A percentile compares a stretch with the other conserved stretches of the same genome.
phyloP scores from a whole-genome alignment of 345 rosid genomes.

The Alliaria petiolata region DNA sequence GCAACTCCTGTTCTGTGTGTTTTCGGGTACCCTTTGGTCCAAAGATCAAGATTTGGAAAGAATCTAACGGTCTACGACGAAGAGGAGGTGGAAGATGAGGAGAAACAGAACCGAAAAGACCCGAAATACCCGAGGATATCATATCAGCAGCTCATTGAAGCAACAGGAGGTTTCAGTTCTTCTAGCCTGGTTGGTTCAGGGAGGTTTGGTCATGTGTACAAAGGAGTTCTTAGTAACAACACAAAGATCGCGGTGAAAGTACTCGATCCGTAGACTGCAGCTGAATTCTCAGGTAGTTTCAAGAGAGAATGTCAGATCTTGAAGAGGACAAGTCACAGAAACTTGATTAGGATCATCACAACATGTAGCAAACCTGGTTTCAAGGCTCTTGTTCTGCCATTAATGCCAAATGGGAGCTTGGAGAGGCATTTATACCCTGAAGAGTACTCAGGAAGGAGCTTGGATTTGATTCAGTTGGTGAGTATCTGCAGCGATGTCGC shows the following conservation, averaged over 20 bases:
- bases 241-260: conserved; percentile 85
- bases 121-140: conserved; percentile 62
- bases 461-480: conserved; percentile 70
- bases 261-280: conserved; percentile 45
- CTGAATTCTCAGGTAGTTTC: conserved; percentile 57
- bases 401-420: conserved; percentile 86
- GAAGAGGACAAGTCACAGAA: conserved; percentile 77
- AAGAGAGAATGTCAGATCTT: conserved; percentile 81
- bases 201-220: conserved; percentile 76
- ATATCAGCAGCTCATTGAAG: conserved; percentile 60
- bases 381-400: conserved; percentile 81
- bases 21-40: conserved; percentile 40
- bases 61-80: conserved; percentile 28
- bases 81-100: conserved; percentile 44
- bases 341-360: conserved; percentile 78
- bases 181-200: conserved; percentile 83
- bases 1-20: conserved; percentile 46
- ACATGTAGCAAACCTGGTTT: conserved; percentile 82
- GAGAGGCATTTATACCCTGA: conserved; percentile 71
- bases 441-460: conserved; percentile 5
- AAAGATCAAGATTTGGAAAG: conserved; percentile 44
- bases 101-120: conserved; percentile 47
- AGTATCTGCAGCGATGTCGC: conserved; percentile 80
- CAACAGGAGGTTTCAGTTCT: conserved; percentile 69
- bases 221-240: conserved; percentile 71